Evolutionary conservation across 176 grass and related monocot genomes (phyloP), one percentile per base, ranked within the genome.

Genomic region (Rhynchospora pubera): DNA sequence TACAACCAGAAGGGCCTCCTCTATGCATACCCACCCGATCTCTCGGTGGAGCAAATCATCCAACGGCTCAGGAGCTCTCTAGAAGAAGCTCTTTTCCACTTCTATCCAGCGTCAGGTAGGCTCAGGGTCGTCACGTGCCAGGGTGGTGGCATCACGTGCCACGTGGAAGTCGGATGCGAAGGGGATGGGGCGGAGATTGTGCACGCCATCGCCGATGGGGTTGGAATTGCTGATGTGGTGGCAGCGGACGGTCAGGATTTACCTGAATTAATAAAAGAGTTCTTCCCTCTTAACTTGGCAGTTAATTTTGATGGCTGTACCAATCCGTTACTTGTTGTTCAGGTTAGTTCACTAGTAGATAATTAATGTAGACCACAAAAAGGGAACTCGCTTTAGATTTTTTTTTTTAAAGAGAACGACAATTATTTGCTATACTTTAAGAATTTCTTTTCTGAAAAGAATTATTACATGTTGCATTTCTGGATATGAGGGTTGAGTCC

Each of bases 1-100:
- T 85, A 86, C 84, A 86, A 69, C 7, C 86, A 91, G 53, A 93
- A 93, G 48, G 91, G 88, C 81, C 91, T 93, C 78, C 86, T 93
- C 47, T 93, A 87, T 80, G 39, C 47, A 10, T 10, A 5, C 19
- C 83, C 32, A 5, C 87, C 51, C 62, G 55, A 43, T 16, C 60
- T 30, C 62, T 16, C 85, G 43, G 43, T 71, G n/a, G 23, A 46
- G 7, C 24, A 64, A 51, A 22, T 70, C 80, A 9, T 89, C 19
- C 79, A 87, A 44, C 89, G 68, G 66, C 82, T 91, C 46, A 55
- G 79, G 15, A 71, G 83, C 9, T 30, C 89, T 16, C 89, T 94
- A 78, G 82, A 79, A 61, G 14, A 48, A 12, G 48, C 84, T 0
- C 90, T 92, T 34, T 15, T 0, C 57, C 4, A 24, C 58, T 94